A percentile compares a stretch with the other conserved stretches of the same genome.
Evolutionary conservation across 257 asterid genomes (phyloP).

Genomic region (Buddleja alternifolia): DNA sequence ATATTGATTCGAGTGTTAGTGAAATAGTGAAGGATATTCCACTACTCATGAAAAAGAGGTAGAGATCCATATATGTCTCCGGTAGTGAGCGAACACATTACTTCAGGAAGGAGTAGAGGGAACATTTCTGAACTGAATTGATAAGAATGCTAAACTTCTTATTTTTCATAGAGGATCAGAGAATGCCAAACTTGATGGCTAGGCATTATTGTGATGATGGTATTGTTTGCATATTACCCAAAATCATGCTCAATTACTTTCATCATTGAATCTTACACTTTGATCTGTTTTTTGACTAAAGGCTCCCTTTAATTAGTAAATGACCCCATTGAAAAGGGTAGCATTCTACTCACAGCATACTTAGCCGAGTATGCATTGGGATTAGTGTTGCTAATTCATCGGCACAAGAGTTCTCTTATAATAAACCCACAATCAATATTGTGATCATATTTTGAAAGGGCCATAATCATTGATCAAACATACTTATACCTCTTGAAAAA

Average conservation of each 20-base stretch:
- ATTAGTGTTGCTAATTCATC: not conserved
- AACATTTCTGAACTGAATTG: not conserved
- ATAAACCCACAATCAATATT: not conserved
- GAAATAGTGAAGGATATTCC: not conserved
- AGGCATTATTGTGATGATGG: not conserved
- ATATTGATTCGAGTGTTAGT: not conserved
- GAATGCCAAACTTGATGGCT: not conserved
- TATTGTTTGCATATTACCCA: not conserved
- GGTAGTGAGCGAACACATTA: not conserved
- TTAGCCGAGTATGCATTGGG: not conserved
- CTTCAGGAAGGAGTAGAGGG: not conserved
- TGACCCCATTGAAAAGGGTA: not conserved
- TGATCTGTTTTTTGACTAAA: slow-evolving; percentile 3
- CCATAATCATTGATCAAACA: not conserved
- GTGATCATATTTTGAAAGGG: not conserved
- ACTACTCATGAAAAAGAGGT: not conserved
- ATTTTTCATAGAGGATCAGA: not conserved
- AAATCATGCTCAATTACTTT: not conserved
- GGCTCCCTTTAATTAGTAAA: slow-evolving; percentile 9
- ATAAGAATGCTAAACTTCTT: too few relatives aligned
- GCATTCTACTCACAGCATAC: not conserved
- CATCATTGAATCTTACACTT: not conserved
- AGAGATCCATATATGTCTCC: not conserved
- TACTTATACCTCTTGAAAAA: not conserved
- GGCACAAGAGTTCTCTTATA: not conserved